A percentile compares a stretch with the other conserved stretches of the same genome.
phyloP scores from a whole-genome alignment of 352 stramenopile genomes.

The Globisporangium emineosum region DNA sequence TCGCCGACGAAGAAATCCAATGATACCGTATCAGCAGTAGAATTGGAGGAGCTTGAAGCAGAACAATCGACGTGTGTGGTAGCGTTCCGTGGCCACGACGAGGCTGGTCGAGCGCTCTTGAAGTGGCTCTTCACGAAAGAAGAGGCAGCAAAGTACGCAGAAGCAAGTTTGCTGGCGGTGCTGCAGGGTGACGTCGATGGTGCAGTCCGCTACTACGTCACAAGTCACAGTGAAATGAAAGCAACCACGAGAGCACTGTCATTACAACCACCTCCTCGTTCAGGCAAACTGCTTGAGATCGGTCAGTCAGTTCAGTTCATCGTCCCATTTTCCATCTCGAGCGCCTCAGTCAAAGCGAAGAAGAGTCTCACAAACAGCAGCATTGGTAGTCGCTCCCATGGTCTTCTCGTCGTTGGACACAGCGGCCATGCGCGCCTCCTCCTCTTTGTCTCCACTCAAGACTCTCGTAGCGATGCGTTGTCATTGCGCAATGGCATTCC shows the following conservation, averaged over 20 bases:
- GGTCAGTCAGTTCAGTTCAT: conserved; percentile 17
- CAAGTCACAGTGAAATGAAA: neutral
- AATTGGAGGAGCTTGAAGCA: conserved; percentile 60
- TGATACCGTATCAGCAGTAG: conserved; percentile 1
- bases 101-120: conserved; percentile 19
- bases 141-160: neutral
- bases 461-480: neutral
- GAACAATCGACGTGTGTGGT: conserved; percentile 56
- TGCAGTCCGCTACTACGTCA: conserved; percentile 31
- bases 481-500: conserved; percentile 5
- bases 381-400: neutral
- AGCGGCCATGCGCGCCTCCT: conserved; percentile 1
- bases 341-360: neutral
- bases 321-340: conserved; percentile 12
- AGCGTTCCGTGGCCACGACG: conserved; percentile 19
- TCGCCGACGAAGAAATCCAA: neutral
- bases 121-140: conserved; percentile 25
- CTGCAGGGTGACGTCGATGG: conserved; percentile 67
- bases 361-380: neutral
- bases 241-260: neutral
- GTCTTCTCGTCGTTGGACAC: conserved; percentile 12
- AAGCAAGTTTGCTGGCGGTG: conserved; percentile 24
- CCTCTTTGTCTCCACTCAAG: neutral
- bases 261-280: neutral
- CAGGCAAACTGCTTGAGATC: conserved; percentile 12